A percentile compares a stretch with the other conserved stretches of the same genome.
phyloP scores from a whole-genome alignment of 2,329 filamentous ascomycete genomes.

The Pezicula rhizophila region DNA sequence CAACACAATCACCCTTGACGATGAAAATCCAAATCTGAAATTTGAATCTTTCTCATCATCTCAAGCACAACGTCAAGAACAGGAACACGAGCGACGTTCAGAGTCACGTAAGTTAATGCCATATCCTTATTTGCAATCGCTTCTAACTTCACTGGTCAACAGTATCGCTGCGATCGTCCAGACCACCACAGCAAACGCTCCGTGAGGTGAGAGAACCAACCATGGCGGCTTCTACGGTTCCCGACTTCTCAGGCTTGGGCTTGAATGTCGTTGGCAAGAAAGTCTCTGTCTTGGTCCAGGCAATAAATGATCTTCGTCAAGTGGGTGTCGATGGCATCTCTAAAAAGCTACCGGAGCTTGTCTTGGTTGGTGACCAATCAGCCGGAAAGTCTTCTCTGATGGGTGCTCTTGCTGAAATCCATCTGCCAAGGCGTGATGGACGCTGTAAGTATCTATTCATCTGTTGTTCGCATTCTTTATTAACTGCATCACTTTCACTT shows the following conservation, averaged over 20 bases:
- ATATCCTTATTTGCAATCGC: no score
- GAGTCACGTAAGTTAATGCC: slow-evolving; percentile 5
- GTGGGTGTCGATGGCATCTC: slow-evolving; percentile 64
- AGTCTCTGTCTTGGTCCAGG: slow-evolving; percentile 59
- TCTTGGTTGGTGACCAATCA: slow-evolving; percentile 79
- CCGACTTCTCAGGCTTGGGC: slow-evolving; percentile 29
- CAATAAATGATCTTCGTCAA: slow-evolving; percentile 61
- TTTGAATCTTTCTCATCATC: no score
- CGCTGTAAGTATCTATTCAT: slow-evolving; percentile 44
- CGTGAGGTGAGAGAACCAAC: no score
- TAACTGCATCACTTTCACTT: no score
- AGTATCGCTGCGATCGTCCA: slow-evolving; percentile 3
- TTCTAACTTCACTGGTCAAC: neutral
- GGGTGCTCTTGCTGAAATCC: slow-evolving; percentile 61
- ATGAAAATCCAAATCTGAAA: no score
- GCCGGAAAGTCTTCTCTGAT: slow-evolving; percentile 71
- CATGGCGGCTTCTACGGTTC: no score
- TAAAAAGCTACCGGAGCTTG: slow-evolving; percentile 69
- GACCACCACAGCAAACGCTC: neutral
- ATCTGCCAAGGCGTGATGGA: slow-evolving; percentile 62
- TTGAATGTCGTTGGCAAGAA: slow-evolving; percentile 52
- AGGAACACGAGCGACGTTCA: slow-evolving; percentile 3
- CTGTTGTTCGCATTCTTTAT: no score
- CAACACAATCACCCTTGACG: no score
- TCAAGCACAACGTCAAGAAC: neutral